These are phyloP conservation scores for Amauroascus verrucosus DNA, from an alignment of 2,329 filamentous ascomycete genomes.

Conservation along the genomic window DNA sequence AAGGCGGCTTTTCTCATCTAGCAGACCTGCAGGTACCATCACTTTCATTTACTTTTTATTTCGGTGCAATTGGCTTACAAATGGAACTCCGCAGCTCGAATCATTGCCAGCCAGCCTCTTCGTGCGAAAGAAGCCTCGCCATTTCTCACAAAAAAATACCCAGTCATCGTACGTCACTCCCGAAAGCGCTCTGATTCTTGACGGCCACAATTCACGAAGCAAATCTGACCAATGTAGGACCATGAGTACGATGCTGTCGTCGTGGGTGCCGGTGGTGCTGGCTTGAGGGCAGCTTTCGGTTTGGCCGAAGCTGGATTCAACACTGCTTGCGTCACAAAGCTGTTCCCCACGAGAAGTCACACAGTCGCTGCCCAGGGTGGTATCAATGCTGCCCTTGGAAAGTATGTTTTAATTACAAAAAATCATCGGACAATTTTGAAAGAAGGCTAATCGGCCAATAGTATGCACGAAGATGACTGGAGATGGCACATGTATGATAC, in stretches of 20 bases:
- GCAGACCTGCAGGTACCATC: constrained; percentile 59
- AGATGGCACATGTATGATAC: constrained; percentile 53
- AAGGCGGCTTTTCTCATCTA: constrained; percentile 74
- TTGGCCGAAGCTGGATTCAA: constrained; percentile 55
- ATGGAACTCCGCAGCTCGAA: constrained; percentile 51
- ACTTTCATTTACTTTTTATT: constrained; percentile 18
- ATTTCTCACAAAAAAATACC: constrained; percentile 80
- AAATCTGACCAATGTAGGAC: constrained; percentile 46
- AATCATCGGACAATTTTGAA: not conserved
- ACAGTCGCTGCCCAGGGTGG: constrained; percentile 59
- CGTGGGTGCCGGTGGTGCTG: constrained; percentile 54
- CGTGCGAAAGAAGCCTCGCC: constrained; percentile 88
- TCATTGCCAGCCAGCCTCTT: constrained; percentile 75
- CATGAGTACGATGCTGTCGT: constrained; percentile 98
- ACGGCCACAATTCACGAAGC: not conserved
- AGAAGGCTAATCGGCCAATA: constrained; percentile 18
- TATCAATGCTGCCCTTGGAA: constrained; percentile 51
- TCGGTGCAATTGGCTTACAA: not conserved
- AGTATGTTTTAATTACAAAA: constrained; percentile 23
- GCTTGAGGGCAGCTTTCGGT: constrained; percentile 53
- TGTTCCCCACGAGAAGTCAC: constrained; percentile 55
- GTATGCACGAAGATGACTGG: constrained; percentile 47
- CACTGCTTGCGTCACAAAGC: constrained; percentile 54
- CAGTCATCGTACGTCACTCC: constrained; percentile 64
- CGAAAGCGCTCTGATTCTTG: not conserved